Conservation (phyloP, 768 basidiomycete genomes). For the Pulveroboletus sp. region DNA sequence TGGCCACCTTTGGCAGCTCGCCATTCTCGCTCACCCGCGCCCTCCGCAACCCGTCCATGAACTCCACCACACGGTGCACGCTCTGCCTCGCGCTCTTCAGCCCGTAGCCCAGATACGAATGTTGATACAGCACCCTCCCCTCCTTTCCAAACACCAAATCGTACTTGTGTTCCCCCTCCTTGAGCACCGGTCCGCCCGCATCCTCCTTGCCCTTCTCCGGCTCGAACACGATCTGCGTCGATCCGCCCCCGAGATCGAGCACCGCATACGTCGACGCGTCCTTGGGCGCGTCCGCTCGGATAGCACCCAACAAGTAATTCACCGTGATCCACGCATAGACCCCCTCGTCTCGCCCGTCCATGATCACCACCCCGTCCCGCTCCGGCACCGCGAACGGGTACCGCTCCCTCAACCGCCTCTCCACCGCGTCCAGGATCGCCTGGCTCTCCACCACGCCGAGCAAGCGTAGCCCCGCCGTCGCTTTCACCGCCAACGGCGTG, state of each 20-base stretch:
- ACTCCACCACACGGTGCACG: conserved; percentile 89
- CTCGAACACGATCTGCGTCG: conserved; percentile 97
- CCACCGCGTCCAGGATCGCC: conserved; percentile 75
- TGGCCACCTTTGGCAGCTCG: conserved; percentile 32
- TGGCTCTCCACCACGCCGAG: conserved; percentile 58
- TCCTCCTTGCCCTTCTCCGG: conserved; percentile 53
- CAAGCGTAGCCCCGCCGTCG: conserved; percentile 82
- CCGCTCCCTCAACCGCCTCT: conserved; percentile 45
- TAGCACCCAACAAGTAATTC: conserved; percentile 82
- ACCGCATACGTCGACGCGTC: conserved; percentile 72
- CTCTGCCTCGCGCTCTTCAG: conserved; percentile 82
- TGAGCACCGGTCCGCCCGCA: conserved; percentile 40
- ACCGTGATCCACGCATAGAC: conserved; percentile 99
- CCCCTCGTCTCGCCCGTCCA: conserved; percentile 96
- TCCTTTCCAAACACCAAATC: conserved; percentile 70
- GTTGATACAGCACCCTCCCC: conserved; percentile 83
- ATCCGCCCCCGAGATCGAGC: conserved; percentile 93
- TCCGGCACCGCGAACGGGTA: conserved; percentile 70
- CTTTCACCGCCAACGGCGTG: conserved; percentile 88
- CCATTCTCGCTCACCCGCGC: conserved; percentile 3
- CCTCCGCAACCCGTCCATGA: conserved; percentile 54
- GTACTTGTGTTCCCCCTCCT: conserved; percentile 91
- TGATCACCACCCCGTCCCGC: conserved; percentile 71
- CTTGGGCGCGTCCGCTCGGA: conserved; percentile 50
- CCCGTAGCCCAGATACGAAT: conserved; percentile 96